A percentile compares a stretch with the other conserved stretches of the same genome.
Evolutionary conservation across 352 stramenopile species (phyloP).

Genomic region (Phytophthora europaea): DNA sequence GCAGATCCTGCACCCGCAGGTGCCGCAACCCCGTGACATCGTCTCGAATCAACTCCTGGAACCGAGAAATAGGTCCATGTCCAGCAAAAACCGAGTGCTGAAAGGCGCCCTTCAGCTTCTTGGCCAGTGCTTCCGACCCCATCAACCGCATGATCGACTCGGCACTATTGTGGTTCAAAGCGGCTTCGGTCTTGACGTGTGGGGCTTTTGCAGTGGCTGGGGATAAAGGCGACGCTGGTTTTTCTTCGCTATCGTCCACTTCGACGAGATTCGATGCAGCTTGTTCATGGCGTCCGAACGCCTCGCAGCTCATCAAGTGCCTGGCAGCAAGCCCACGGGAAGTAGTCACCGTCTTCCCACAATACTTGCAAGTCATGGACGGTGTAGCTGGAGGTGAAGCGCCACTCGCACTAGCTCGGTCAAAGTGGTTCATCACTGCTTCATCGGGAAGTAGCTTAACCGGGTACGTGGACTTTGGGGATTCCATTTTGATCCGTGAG

Average conservation of each 20-base stretch:
- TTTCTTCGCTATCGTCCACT: conserved; percentile 3
- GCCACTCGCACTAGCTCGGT: neutral
- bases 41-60: conserved; percentile 45
- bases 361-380: conserved; percentile 32
- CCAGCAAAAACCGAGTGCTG: conserved; percentile 21
- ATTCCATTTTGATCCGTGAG: conserved; percentile 20
- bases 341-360: conserved; percentile 16
- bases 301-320: conserved; percentile 24
- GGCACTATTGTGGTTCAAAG: neutral
- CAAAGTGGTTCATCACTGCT: conserved; percentile 25
- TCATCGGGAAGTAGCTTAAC: neutral
- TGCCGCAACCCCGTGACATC: conserved; percentile 34
- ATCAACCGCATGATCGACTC: conserved; percentile 37
- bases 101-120: conserved; percentile 39
- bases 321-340: conserved; percentile 11
- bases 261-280: neutral
- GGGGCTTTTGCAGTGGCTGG: neutral
- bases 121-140: conserved; percentile 34
- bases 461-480: conserved; percentile 11
- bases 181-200: conserved; percentile 10
- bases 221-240: neutral
- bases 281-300: neutral
- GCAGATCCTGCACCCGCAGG: conserved; percentile 32
- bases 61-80: conserved; percentile 38
- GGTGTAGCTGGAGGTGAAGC: neutral